Percentiles rank a stretch among this genome's conserved stretches.
Conservation (phyloP, 1,139 yeast genomes). For the Magnusiomyces suaveolens region DNA sequence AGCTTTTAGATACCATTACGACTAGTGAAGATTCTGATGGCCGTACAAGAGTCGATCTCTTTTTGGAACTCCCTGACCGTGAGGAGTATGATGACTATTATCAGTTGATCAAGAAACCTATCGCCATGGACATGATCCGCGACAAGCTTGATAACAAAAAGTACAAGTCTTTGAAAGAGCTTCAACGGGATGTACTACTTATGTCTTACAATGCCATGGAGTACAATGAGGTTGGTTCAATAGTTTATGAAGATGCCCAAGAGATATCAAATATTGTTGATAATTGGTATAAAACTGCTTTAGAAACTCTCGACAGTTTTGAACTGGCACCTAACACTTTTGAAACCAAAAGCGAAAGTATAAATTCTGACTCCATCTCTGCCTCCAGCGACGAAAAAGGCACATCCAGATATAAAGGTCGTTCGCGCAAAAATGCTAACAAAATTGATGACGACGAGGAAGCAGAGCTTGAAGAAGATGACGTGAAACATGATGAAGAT, state of each 20-base stretch:
- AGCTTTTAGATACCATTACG: slow-evolving; percentile 9
- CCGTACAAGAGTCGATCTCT: slow-evolving; percentile 36
- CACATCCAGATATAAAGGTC: not conserved
- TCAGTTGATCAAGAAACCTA: slow-evolving; percentile 66
- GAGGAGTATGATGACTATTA: slow-evolving; percentile 81
- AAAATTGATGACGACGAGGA: too few species aligned
- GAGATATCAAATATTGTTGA: slow-evolving; percentile 38
- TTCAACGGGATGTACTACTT: slow-evolving; percentile 61
- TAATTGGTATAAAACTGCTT: slow-evolving; percentile 7
- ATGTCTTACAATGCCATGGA: slow-evolving; percentile 77
- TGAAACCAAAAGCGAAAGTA: not conserved
- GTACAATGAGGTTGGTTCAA: slow-evolving; percentile 83
- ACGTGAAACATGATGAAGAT: too few species aligned
- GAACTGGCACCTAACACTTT: not conserved
- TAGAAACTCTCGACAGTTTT: not conserved
- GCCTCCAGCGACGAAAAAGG: not conserved
- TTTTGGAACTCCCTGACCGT: slow-evolving; percentile 44
- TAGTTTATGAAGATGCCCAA: slow-evolving; percentile 70
- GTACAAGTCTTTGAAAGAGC: slow-evolving; percentile 50
- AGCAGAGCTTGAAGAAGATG: not conserved
- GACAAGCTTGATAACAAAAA: slow-evolving; percentile 46
- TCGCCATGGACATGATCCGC: slow-evolving; percentile 61
- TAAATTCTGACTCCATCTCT: not conserved
- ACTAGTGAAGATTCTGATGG: slow-evolving; percentile 23
- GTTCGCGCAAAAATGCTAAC: not conserved